A percentile compares a stretch with the other conserved stretches of the same genome.
Evolutionary conservation across 495 filamentous ascomycete genomes (phyloP).

Genomic region (Penicillium herquei): DNA sequence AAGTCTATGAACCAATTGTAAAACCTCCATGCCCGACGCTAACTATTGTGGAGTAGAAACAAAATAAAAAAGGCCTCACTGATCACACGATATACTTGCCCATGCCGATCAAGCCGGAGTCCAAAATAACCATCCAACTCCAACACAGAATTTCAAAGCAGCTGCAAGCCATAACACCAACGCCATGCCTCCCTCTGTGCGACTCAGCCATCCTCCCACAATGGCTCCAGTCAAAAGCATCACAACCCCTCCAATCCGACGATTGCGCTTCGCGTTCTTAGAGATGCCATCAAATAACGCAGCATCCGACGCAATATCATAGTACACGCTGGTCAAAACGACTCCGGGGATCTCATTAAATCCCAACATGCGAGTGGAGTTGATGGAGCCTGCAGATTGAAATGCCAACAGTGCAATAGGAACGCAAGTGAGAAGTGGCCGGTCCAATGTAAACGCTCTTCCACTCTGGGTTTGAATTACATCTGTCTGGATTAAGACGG

Average conservation of each 20-base stretch:
- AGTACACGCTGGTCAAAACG: background rate
- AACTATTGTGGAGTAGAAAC: too few relatives aligned
- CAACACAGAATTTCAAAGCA: background rate
- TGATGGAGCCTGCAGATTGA: background rate
- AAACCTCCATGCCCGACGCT: too few relatives aligned
- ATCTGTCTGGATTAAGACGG: background rate
- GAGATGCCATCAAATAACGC: background rate
- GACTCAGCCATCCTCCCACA: background rate
- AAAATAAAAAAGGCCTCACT: too few relatives aligned
- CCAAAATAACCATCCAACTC: background rate
- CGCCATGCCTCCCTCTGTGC: background rate
- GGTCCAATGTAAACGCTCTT: background rate
- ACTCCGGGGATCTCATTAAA: constrained; percentile 1
- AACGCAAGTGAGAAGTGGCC: background rate
- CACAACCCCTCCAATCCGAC: background rate
- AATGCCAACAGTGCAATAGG: background rate
- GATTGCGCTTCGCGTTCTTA: background rate
- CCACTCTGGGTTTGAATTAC: background rate
- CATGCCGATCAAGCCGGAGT: background rate
- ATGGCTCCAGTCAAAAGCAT: background rate
- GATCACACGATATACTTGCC: too few relatives aligned
- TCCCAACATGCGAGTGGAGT: background rate
- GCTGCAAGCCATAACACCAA: background rate
- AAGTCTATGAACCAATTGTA: too few relatives aligned
- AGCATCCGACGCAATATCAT: background rate